Percentiles rank a stretch among this genome's conserved stretches.
phyloP scores from a whole-genome alignment of 768 basidiomycete genomes.

The Phaeotremella skinneri region DNA sequence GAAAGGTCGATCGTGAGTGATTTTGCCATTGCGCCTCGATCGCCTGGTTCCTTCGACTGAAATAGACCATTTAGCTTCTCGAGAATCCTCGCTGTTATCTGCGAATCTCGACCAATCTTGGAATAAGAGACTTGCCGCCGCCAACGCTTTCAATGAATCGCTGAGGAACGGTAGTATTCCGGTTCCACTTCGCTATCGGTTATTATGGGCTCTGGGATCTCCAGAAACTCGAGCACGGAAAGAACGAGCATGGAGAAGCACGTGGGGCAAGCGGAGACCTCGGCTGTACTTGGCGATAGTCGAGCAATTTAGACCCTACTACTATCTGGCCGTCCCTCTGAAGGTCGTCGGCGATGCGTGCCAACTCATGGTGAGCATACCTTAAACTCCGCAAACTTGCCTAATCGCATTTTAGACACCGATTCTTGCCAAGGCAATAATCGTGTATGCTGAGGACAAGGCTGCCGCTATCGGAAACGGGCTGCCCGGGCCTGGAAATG shows the following conservation, averaged over 20 bases:
- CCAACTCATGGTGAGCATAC: not conserved
- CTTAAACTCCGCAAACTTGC: not conserved
- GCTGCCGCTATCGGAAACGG: not conserved
- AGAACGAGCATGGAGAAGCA: not conserved
- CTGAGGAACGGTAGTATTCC: not conserved
- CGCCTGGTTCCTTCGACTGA: not conserved
- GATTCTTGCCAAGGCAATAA: not conserved
- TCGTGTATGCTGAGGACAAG: not conserved
- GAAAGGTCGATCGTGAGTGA: slow-evolving; percentile 1
- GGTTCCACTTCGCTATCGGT: not conserved
- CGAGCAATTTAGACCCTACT: not conserved
- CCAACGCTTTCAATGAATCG: not conserved
- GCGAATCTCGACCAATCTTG: not conserved
- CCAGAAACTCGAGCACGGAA: not conserved
- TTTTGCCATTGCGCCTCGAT: too few species aligned
- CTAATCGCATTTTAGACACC: not conserved
- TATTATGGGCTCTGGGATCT: not conserved
- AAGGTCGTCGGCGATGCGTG: not conserved
- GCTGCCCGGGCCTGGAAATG: not conserved
- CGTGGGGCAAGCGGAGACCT: not conserved
- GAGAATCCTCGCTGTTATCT: not conserved
- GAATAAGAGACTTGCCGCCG: not conserved
- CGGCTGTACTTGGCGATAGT: not conserved
- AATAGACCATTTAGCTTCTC: not conserved
- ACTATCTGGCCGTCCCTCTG: not conserved